A percentile compares a stretch with the other conserved stretches of the same genome.
phyloP scores from a whole-genome alignment of 306 rosid genomes.

The Cucurbita argyrosperma region DNA sequence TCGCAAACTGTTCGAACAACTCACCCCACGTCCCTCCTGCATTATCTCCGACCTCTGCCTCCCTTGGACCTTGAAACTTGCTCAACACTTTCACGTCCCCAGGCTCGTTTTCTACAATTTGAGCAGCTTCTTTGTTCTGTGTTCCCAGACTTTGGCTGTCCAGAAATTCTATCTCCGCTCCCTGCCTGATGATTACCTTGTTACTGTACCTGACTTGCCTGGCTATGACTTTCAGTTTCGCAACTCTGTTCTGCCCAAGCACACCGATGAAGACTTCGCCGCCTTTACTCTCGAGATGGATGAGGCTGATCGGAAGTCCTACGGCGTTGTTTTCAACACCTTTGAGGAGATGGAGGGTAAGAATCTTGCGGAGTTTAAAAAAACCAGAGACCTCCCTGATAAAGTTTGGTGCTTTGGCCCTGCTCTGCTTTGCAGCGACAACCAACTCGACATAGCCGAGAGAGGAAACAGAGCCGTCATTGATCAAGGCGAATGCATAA shows the following conservation, averaged over 20 bases:
- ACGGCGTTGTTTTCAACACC: conserved; percentile 9
- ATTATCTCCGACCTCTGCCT: conserved; percentile 35
- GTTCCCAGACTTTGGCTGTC: not conserved
- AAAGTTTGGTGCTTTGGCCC: conserved; percentile 47
- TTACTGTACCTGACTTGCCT: not conserved
- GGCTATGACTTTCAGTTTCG: not conserved
- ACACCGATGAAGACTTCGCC: not conserved
- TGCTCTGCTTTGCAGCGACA: conserved; percentile 18
- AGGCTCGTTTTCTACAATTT: conserved; percentile 1
- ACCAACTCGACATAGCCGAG: conserved; percentile 13
- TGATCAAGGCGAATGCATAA: too few relatives aligned
- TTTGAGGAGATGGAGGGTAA: conserved; percentile 30
- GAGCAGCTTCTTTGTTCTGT: not conserved
- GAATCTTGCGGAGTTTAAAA: conserved; percentile 27
- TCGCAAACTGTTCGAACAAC: conserved; percentile 12
- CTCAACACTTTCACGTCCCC: not conserved
- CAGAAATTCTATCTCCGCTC: not conserved
- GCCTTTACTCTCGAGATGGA: not conserved
- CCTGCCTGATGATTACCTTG: conserved; percentile 2
- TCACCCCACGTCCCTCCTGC: conserved; percentile 37
- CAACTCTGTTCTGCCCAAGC: not conserved
- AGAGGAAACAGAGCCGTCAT: too few relatives aligned
- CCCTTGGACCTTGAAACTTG: conserved; percentile 17
- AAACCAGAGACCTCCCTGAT: not conserved
- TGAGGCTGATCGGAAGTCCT: not conserved